Evolutionary conservation across 73 alveolate species (phyloP), one percentile per base, ranked within the genome.

Genomic region (Stentor coeruleus): DNA sequence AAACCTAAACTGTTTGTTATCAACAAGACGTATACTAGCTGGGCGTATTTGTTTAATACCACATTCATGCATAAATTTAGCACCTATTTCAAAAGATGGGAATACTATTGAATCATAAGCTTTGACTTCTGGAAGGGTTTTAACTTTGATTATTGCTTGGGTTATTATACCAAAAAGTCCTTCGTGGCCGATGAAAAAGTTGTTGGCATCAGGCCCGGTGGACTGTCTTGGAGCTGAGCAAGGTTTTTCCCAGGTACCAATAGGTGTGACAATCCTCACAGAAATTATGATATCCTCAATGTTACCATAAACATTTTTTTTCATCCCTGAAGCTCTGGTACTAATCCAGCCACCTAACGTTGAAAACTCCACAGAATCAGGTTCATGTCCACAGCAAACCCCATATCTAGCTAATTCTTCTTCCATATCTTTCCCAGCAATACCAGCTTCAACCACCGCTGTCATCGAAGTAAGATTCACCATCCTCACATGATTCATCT

Each of bases 321-420:
- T 96, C 99, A 96, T 96, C 55, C 99, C 99, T 39, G 95, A 86
- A 1, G 98, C 98, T 77, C 95, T 92, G 11, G 98, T 94, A 30
- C 95, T 81, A 35, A 94, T 89, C 97, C 98, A 94, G 30, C 98
- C 98, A 58, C 98, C 98, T 28, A 94, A 84, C 35, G 96, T 84
- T 3, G 97, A 92, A 87, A 94, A 92, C 82, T 94, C 97, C n/a
- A 87, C 90, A 31, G 96, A 90, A 82, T 94, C 98, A 28, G 98
- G 98, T 82, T 94, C 98, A 83, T 94, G 98, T 30, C 98, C 98
- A 42, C 90, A 81, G 82, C 87, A 81, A 26, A 94, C 97, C 3
- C 95, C 98, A 84, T 91, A 92, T 86, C 88, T 87, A 79, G 85
- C 84, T n/a, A 94, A 81, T 81, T 94, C 98, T 74, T 88, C 92